Evolutionary conservation across 768 basidiomycete genomes (phyloP), one percentile per base, ranked within the genome.

Genomic region (Mycena venus): DNA sequence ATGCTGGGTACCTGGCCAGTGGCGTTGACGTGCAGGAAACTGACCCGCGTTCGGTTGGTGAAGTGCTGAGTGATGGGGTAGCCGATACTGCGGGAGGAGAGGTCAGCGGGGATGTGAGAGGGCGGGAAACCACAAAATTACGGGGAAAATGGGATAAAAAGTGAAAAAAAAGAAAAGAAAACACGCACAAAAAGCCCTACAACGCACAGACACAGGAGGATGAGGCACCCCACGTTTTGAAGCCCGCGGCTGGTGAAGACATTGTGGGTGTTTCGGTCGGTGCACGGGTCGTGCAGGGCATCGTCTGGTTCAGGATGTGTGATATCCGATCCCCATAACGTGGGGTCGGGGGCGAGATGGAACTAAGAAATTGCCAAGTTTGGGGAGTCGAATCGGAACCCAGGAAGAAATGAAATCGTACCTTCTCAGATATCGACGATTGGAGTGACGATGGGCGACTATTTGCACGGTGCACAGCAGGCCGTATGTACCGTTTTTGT

Each of bases 241-340:
- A 91, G 86, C 1, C 93, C 93, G 77, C 92, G 85, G 6, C 85
- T 79, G 8, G 87, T 86, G 72, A 90, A 89, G 14, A 87, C 84
- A 53, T 81, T 84, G 56, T 88, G 21, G 86, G 85, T 3, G 0
- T 85, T 85, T 2, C 85, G 85, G 59, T 89, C 90, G 19, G 49
- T 90, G 84, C 34, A 82, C 21, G 90, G 86, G 83, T 91, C 90
- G 80, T 94, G 93, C 27, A 94, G 85, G 27, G 89, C 86, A 78
- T 94, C 93, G 83, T 93, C 93, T 19, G 85, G 77, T 73, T 88
- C 87, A 4, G 80, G 34, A 5, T 55, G 55, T 2, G 64, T 49
- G 51, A 72, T 44, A 34, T 59, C 61, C 4, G 86, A 84, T 1
- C 87, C 88, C 88, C 88, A 89, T 0, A 80, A 82, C 4, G 81